Percentiles rank a stretch among this genome's conserved stretches.
Evolutionary conservation across 1,284 basidiomycete genomes (phyloP).

Genomic region (Austroboletus niveus): DNA sequence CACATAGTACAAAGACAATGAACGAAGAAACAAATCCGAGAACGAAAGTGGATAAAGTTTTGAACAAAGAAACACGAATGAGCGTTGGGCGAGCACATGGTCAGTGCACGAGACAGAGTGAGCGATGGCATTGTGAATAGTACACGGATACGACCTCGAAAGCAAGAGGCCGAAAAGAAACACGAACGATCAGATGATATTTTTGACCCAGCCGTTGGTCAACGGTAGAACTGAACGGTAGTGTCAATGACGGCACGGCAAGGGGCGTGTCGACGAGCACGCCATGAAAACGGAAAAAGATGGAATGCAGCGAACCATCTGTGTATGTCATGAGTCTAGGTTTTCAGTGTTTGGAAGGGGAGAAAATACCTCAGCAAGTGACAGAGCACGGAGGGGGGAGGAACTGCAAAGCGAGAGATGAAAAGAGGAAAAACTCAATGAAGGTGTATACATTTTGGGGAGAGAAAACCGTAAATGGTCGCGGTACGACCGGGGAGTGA

Average conservation of each 20-base stretch:
- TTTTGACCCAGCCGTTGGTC: not conserved
- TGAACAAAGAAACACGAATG: constrained; percentile 1
- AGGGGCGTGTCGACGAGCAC: not conserved
- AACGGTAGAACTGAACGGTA: not conserved
- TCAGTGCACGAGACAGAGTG: not conserved
- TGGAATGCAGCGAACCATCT: constrained; percentile 6
- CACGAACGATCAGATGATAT: no score
- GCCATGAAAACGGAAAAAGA: constrained; percentile 4
- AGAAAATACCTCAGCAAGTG: constrained; percentile 16
- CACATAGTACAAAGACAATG: constrained; percentile 18
- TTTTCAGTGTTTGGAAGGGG: not conserved
- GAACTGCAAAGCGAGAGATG: not conserved
- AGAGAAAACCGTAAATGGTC: not conserved
- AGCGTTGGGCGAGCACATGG: constrained; percentile 4
- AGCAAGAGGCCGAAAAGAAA: not conserved
- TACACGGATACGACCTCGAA: not conserved
- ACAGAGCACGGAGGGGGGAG: no score
- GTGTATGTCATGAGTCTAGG: not conserved
- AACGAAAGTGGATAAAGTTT: constrained; percentile 1
- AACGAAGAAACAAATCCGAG: not conserved
- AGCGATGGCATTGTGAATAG: not conserved
- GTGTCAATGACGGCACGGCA: not conserved
- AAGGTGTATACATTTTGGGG: not conserved
- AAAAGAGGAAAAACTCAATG: not conserved
- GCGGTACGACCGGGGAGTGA: constrained; percentile 5